These are phyloP conservation scores for Blastobotrys parvus DNA, from an alignment of 805 yeast species.

Conservation along the genomic window DNA sequence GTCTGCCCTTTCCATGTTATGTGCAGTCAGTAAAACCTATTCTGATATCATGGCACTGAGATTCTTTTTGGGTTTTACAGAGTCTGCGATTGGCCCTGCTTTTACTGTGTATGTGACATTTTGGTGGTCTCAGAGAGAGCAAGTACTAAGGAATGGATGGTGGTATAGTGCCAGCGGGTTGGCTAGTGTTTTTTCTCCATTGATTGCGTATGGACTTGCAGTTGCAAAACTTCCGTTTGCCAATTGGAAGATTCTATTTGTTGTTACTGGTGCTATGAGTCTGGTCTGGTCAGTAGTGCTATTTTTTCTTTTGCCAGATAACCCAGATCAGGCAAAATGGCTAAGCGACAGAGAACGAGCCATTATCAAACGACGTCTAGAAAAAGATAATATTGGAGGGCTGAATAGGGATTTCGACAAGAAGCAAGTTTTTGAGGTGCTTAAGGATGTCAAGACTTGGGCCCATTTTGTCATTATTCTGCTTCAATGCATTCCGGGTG, in stretches of 20 bases:
- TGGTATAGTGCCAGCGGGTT: constrained; percentile 23
- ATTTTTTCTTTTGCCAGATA: constrained; percentile 41
- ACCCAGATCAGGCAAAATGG: constrained; percentile 44
- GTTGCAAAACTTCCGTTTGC: constrained; percentile 34
- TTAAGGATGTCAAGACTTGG: constrained; percentile 40
- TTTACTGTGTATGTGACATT: constrained; percentile 9
- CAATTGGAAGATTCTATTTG: constrained; percentile 43
- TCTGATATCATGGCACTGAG: constrained; percentile 12
- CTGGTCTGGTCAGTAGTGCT: constrained; percentile 29
- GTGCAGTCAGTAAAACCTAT: constrained; percentile 38
- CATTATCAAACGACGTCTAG: constrained; percentile 38
- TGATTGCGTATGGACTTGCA: constrained; percentile 39
- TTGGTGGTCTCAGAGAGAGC: constrained; percentile 8
- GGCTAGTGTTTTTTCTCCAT: constrained; percentile 29
- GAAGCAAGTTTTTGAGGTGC: constrained; percentile 39
- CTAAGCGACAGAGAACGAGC: constrained; percentile 42
- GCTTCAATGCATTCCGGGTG: constrained; percentile 26
- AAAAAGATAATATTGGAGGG: constrained; percentile 30
- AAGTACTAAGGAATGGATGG: constrained; percentile 7
- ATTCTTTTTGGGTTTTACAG: constrained; percentile 11
- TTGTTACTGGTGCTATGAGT: constrained; percentile 44
- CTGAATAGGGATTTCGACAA: constrained; percentile 41
- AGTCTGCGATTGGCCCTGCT: constrained; percentile 9
- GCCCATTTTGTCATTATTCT: constrained; percentile 26
- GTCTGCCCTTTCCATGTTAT: constrained; percentile 31